Conservation (phyloP, 2,329 filamentous ascomycete species). For the Claviceps cyperi region DNA sequence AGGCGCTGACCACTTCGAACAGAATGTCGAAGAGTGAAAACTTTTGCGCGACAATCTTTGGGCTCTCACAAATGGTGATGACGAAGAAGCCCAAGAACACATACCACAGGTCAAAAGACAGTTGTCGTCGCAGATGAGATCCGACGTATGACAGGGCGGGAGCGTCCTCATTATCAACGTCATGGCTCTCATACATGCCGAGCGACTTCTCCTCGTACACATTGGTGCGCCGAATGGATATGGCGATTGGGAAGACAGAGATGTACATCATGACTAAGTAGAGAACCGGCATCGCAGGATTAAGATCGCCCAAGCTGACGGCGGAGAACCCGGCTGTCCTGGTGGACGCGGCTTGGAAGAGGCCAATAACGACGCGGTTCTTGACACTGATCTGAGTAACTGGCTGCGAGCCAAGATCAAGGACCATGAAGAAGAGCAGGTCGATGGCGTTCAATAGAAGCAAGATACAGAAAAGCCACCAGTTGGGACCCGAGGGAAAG, state of each 20-base stretch:
- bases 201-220: constrained; percentile 88
- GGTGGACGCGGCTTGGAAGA: constrained; percentile 83
- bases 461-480: constrained; percentile 88
- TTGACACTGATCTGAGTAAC: constrained; percentile 57
- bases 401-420: constrained; percentile 64
- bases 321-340: constrained; percentile 82
- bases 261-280: constrained; percentile 99
- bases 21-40: constrained; percentile 58
- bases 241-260: constrained; percentile 90
- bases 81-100: constrained; percentile 89
- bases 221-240: constrained; percentile 84
- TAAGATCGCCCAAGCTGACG: constrained; percentile 61
- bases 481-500: constrained; percentile 79
- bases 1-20: constrained; percentile 81
- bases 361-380: constrained; percentile 66
- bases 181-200: constrained; percentile 48
- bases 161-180: constrained; percentile 36
- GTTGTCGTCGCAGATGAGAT: constrained; percentile 77
- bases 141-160: constrained; percentile 70
- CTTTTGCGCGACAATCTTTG: constrained; percentile 44
- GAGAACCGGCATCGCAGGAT: constrained; percentile 83
- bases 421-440: constrained; percentile 77
- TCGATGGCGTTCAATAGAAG: constrained; percentile 72
- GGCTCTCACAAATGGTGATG: constrained; percentile 76
- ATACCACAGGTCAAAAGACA: constrained; percentile 97